Conservation (phyloP, 768 basidiomycete genomes). For the Cystofilobasidium capitatum region DNA sequence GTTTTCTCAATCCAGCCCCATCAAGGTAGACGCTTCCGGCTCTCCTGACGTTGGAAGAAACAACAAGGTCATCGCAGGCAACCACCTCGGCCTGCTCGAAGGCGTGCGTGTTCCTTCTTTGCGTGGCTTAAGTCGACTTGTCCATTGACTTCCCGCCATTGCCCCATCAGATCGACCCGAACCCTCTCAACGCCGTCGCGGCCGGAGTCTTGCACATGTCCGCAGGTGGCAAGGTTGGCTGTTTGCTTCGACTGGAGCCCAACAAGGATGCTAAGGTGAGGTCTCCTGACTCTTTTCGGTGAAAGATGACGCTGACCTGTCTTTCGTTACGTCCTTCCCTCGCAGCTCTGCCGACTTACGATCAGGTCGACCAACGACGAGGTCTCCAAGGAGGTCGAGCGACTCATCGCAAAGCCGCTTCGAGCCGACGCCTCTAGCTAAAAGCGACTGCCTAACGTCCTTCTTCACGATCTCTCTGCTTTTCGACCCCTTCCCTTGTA, state of each 20-base stretch:
- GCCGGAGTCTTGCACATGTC: conserved; percentile 95
- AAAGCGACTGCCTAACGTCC: not conserved
- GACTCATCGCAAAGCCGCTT: conserved; percentile 37
- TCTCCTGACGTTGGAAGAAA: conserved; percentile 67
- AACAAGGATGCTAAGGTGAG: conserved; percentile 88
- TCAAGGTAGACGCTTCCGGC: conserved; percentile 54
- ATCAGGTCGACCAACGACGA: conserved; percentile 87
- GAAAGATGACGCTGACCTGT: no score
- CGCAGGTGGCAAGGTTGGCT: conserved; percentile 87
- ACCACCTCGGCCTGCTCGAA: conserved; percentile 63
- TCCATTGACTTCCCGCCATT: not conserved
- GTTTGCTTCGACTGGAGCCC: conserved; percentile 82
- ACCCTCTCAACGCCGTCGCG: conserved; percentile 81
- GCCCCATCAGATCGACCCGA: conserved; percentile 60
- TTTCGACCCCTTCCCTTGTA: not conserved
- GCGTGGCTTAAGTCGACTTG: not conserved
- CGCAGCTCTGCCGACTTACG: conserved; percentile 80
- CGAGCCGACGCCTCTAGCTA: conserved; percentile 5
- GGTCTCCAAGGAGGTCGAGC: conserved; percentile 47
- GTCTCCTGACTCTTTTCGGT: conserved; percentile 5
- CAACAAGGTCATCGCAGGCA: conserved; percentile 65
- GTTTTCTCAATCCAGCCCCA: conserved; percentile 42
- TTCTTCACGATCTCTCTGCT: not conserved
- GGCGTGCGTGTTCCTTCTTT: conserved; percentile 38
- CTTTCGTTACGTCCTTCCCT: not conserved